Conservation (phyloP, 2,329 filamentous ascomycete species). For the Aureobasidium sp. region DNA sequence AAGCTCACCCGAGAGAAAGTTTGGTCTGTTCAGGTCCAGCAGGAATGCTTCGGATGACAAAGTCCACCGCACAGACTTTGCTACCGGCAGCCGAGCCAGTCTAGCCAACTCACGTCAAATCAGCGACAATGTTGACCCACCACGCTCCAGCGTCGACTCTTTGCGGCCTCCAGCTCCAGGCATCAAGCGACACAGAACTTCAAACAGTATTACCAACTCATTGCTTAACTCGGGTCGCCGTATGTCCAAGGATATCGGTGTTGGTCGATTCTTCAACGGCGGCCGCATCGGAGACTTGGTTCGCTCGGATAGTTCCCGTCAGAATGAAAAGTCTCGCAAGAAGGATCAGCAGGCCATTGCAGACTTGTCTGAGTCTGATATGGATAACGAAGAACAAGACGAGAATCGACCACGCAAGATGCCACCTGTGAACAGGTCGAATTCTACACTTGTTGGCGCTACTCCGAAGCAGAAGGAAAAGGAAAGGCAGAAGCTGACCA, state of each 20-base stretch:
- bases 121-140: conserved; percentile 25
- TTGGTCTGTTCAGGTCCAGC: conserved; percentile 34
- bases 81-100: conserved; percentile 12
- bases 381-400: conserved; percentile 40
- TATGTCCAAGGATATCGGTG: conserved; percentile 32
- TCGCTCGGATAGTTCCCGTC: conserved; percentile 52
- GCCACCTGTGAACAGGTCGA: conserved; percentile 21
- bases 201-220: conserved; percentile 38
- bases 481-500: conserved; percentile 33
- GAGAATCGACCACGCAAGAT: conserved; percentile 20
- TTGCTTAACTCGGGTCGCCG: conserved; percentile 4
- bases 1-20: conserved; percentile 27
- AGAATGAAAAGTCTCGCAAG: conserved; percentile 52
- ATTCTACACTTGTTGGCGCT: conserved; percentile 9
- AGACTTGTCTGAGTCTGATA: conserved; percentile 24
- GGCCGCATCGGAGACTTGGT: conserved; percentile 66
- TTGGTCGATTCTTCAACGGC: conserved; percentile 70
- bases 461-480: conserved; percentile 23
- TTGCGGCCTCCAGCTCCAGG: conserved; percentile 24
- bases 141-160: conserved; percentile 28
- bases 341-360: conserved; percentile 37
- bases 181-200: conserved; percentile 27
- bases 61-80: conserved; percentile 25
- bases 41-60: conserved; percentile 24
- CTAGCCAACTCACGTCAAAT: conserved; percentile 21